phyloP scores from a whole-genome alignment of 2,329 filamentous ascomycete species.

The Diplocarpon rosae region DNA sequence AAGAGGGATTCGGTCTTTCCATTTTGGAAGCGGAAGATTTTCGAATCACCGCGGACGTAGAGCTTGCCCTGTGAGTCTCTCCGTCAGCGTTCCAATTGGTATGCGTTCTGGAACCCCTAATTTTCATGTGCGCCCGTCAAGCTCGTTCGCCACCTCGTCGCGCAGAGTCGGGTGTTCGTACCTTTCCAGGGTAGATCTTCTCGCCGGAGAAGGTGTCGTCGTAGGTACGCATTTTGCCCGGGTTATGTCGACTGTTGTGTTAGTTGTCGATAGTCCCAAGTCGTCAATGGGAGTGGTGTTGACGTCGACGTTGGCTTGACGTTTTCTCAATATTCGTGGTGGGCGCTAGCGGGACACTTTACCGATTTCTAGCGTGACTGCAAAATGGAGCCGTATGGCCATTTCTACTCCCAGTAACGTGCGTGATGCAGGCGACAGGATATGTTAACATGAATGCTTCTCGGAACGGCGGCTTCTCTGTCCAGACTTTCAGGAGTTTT shows the following conservation, averaged over 20 bases:
- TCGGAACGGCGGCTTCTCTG: no score
- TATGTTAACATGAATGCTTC: no score
- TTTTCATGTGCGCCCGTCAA: constrained; percentile 3
- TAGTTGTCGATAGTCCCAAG: constrained; percentile 22
- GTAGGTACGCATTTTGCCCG: constrained; percentile 37
- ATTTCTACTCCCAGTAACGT: no score
- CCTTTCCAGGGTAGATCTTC: constrained; percentile 75
- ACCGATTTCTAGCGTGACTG: no score
- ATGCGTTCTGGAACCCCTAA: constrained; percentile 3
- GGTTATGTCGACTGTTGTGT: constrained; percentile 17
- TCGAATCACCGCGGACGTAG: constrained; percentile 99
- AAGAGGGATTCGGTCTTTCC: constrained; percentile 99
- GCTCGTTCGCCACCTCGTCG: constrained; percentile 8
- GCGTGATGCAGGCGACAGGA: no score
- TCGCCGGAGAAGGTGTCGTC: constrained; percentile 67
- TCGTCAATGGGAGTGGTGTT: constrained; percentile 10
- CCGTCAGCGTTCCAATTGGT: constrained; percentile 20
- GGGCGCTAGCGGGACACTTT: not conserved
- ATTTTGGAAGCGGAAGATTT: constrained; percentile 99
- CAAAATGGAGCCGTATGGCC: no score
- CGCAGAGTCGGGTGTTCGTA: constrained; percentile 33
- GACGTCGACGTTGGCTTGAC: constrained; percentile 12
- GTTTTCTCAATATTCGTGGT: not conserved
- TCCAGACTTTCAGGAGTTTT: no score
- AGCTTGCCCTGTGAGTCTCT: constrained; percentile 72